Conservation (phyloP, 169 alveolate species). For the Cryptosporidium baileyi region DNA sequence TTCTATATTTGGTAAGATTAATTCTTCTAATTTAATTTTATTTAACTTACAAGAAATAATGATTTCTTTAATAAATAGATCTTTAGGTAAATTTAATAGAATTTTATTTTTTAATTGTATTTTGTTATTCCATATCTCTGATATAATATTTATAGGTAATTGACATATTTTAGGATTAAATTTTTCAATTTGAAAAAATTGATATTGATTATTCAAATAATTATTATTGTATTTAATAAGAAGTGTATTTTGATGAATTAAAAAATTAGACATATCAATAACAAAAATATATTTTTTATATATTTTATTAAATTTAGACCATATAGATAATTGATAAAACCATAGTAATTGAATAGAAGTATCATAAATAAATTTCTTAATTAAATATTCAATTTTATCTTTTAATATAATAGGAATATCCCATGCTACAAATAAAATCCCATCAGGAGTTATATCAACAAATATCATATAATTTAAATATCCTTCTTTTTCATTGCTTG, state of each 20-base stretch:
- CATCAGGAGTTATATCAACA: constrained; percentile 45
- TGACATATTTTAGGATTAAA: constrained; percentile 20
- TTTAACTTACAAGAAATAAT: not conserved
- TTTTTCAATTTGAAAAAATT: not conserved
- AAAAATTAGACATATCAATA: constrained; percentile 5
- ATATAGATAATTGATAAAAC: constrained; percentile 19
- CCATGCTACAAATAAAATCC: constrained; percentile 21
- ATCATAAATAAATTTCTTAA: not conserved
- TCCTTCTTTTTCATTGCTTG: not conserved
- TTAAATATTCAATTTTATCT: not conserved
- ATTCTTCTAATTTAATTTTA: not conserved
- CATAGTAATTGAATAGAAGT: not conserved
- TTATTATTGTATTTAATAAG: not conserved
- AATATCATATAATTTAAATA: not conserved
- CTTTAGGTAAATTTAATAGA: not conserved
- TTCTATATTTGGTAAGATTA: constrained; percentile 10
- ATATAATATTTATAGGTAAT: not conserved
- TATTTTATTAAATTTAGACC: constrained; percentile 7
- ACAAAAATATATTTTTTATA: constrained; percentile 1
- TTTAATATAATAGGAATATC: not conserved
- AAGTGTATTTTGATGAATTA: not conserved
- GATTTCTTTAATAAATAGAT: not conserved
- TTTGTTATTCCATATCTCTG: not conserved
- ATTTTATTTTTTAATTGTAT: not conserved
- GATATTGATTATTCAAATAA: not conserved